Conservation (phyloP, 2,329 filamentous ascomycete species). For the Akanthomyces lecanii region DNA sequence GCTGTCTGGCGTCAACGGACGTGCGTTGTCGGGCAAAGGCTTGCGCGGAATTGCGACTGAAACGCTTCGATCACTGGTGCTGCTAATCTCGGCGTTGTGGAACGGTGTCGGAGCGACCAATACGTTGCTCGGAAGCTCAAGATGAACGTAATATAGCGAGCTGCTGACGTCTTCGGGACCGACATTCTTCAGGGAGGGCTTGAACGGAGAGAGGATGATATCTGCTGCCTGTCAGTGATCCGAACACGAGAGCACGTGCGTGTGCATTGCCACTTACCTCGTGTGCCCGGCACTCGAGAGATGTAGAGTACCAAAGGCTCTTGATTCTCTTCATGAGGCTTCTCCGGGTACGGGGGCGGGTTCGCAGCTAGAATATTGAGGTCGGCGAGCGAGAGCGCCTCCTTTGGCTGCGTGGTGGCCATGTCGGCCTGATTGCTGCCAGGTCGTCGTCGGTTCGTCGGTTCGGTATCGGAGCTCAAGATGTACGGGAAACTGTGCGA, state of each 20-base stretch:
- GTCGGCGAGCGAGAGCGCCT: conserved; percentile 77
- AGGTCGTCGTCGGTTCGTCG: not conserved
- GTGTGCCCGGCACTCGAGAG: conserved; percentile 83
- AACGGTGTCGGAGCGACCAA: conserved; percentile 27
- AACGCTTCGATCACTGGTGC: conserved; percentile 42
- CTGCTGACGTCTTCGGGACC: conserved; percentile 81
- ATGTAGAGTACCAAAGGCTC: conserved; percentile 84
- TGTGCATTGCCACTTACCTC: conserved; percentile 52
- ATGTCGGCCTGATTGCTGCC: not conserved
- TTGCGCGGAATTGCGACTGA: conserved; percentile 46
- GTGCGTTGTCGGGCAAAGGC: conserved; percentile 39
- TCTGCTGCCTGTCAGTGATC: conserved; percentile 48
- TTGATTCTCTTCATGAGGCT: conserved; percentile 63
- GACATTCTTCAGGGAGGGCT: conserved; percentile 83
- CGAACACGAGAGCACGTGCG: too few relatives aligned
- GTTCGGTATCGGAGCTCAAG: not conserved
- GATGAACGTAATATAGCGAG: conserved; percentile 87
- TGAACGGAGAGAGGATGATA: conserved; percentile 86
- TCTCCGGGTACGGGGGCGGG: conserved; percentile 79
- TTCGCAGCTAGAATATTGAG: conserved; percentile 79
- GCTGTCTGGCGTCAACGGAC: conserved; percentile 27
- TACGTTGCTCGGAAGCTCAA: conserved; percentile 54
- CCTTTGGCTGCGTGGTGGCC: conserved; percentile 40
- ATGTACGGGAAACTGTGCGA: not conserved
- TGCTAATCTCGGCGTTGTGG: conserved; percentile 31